phyloP scores from a whole-genome alignment of 495 filamentous ascomycete species.

The Viridothelium virens region DNA sequence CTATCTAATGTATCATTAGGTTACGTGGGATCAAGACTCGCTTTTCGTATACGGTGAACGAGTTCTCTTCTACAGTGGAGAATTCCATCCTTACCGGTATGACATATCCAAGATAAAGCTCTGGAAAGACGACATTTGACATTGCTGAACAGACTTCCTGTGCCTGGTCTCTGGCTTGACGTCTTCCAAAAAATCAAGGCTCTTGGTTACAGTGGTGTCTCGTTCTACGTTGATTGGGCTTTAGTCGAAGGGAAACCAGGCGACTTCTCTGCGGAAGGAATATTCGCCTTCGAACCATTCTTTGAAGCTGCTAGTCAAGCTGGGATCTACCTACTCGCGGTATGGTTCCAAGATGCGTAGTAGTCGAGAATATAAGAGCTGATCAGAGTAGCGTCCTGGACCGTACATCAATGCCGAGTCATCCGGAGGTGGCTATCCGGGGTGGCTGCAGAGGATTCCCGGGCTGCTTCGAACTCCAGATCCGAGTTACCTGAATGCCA shows the following conservation, averaged over 20 bases:
- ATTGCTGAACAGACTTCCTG: slow-evolving; percentile 51
- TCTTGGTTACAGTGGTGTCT: slow-evolving; percentile 66
- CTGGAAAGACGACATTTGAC: background rate
- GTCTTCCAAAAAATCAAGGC: slow-evolving; percentile 75
- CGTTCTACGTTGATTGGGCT: slow-evolving; percentile 73
- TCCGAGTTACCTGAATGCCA: slow-evolving; percentile 55
- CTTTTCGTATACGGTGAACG: slow-evolving; percentile 64
- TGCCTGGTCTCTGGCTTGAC: slow-evolving; percentile 63
- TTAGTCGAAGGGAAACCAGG: slow-evolving; percentile 67
- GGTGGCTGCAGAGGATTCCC: slow-evolving; percentile 58
- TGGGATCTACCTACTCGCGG: slow-evolving; percentile 66
- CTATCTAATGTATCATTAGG: slow-evolving; percentile 30
- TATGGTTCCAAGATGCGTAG: background rate
- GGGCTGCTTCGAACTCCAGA: slow-evolving; percentile 53
- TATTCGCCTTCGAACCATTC: slow-evolving; percentile 62
- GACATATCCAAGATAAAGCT: background rate
- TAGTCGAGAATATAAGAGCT: background rate
- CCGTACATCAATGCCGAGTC: slow-evolving; percentile 63
- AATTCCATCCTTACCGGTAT: slow-evolving; percentile 62
- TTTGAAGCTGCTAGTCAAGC: slow-evolving; percentile 60
- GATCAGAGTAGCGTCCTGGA: slow-evolving; percentile 44
- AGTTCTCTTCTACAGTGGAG: slow-evolving; percentile 63
- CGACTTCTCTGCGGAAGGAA: slow-evolving; percentile 57
- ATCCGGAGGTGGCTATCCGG: slow-evolving; percentile 56
- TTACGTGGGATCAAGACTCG: slow-evolving; percentile 72